Evolutionary conservation across 495 filamentous ascomycete species (phyloP).

Genomic region (Aspergillus nidulans): DNA sequence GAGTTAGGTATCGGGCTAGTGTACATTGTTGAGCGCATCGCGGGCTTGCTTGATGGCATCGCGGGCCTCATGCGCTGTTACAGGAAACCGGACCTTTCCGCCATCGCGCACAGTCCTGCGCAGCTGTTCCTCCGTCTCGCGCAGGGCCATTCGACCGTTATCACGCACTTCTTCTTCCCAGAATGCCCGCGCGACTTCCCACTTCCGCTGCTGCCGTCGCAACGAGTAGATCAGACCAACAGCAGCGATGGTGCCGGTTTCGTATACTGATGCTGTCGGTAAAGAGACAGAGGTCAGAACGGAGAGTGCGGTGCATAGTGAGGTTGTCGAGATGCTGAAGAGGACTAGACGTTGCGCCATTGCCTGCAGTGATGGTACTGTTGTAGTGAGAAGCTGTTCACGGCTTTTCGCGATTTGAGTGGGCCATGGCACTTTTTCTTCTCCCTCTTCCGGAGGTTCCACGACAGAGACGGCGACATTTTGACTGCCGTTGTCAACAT

Average conservation of each 20-base stretch:
- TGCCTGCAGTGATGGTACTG: slow-evolving; percentile 72
- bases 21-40: slow-evolving; percentile 44
- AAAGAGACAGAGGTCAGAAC: slow-evolving; percentile 65
- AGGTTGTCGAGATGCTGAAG: slow-evolving; percentile 64
- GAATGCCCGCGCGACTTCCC: slow-evolving; percentile 63
- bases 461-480: background rate
- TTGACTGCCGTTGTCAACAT: background rate
- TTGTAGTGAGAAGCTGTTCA: slow-evolving; percentile 50
- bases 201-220: slow-evolving; percentile 69
- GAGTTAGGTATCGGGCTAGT: slow-evolving; percentile 1
- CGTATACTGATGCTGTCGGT: slow-evolving; percentile 56
- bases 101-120: slow-evolving; percentile 51
- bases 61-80: slow-evolving; percentile 43
- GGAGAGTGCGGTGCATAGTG: slow-evolving; percentile 58
- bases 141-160: slow-evolving; percentile 69
- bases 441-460: slow-evolving; percentile 7
- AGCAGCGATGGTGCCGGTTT: slow-evolving; percentile 74
- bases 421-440: slow-evolving; percentile 27
- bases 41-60: slow-evolving; percentile 49
- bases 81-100: slow-evolving; percentile 29
- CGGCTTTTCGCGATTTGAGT: slow-evolving; percentile 48
- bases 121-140: slow-evolving; percentile 62
- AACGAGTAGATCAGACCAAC: slow-evolving; percentile 71
- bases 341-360: slow-evolving; percentile 74
- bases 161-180: slow-evolving; percentile 80